Evolutionary conservation across 2,329 filamentous ascomycete species (phyloP).

Genomic region (Hypocreales sp.): DNA sequence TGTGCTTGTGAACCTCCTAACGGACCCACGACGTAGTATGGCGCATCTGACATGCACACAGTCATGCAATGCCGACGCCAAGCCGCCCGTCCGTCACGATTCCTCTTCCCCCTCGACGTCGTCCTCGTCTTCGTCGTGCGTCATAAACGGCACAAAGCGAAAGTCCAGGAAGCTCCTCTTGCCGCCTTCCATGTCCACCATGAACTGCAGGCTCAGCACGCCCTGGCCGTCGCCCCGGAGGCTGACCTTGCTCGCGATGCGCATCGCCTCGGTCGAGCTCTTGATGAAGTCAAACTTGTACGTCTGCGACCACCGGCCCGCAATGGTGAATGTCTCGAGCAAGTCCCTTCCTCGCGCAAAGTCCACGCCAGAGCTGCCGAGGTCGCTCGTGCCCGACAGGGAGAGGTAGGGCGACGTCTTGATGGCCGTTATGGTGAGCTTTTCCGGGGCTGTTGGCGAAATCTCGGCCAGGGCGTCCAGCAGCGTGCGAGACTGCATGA

Average conservation of each 20-base stretch:
- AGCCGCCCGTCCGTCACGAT: too few relatives aligned
- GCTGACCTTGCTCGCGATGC: conserved; percentile 80
- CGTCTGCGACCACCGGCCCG: conserved; percentile 44
- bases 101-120: conserved; percentile 1
- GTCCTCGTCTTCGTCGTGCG: conserved; percentile 34
- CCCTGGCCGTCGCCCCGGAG: conserved; percentile 77
- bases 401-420: conserved; percentile 56
- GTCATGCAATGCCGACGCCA: too few relatives aligned
- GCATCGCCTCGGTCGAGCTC: conserved; percentile 83
- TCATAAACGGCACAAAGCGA: conserved; percentile 58
- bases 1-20: too few relatives aligned
- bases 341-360: conserved; percentile 50
- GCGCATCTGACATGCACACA: too few relatives aligned
- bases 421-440: conserved; percentile 52
- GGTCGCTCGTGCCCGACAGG: conserved; percentile 44
- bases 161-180: conserved; percentile 67
- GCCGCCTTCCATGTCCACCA: conserved; percentile 71
- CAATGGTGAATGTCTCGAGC: conserved; percentile 59
- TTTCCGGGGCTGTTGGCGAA: conserved; percentile 53
- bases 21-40: too few relatives aligned
- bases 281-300: conserved; percentile 84
- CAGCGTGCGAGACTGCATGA: conserved; percentile 68
- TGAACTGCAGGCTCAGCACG: conserved; percentile 87
- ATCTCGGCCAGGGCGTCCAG: conserved; percentile 59
- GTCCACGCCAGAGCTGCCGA: conserved; percentile 49